These are phyloP conservation scores for Epithele typhae DNA, from an alignment of 768 basidiomycete species.

Conservation along the genomic window DNA sequence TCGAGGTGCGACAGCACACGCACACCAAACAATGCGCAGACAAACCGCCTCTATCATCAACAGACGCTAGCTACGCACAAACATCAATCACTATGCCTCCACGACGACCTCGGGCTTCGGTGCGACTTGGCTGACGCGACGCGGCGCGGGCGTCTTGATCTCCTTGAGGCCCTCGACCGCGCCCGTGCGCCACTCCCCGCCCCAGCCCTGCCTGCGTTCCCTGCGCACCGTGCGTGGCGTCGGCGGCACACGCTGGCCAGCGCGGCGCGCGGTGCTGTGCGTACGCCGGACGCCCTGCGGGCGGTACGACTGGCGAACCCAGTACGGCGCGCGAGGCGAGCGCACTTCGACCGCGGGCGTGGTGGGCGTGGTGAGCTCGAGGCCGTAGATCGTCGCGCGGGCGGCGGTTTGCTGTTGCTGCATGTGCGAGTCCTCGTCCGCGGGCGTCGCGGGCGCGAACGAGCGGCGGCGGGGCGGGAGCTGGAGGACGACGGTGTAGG, in stretches of 20 bases:
- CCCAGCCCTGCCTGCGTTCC: slow-evolving; percentile 25
- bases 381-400: slow-evolving; percentile 12
- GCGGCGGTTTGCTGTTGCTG: slow-evolving; percentile 12
- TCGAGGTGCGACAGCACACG: too few relatives aligned
- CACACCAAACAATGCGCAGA: too few relatives aligned
- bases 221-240: slow-evolving; percentile 20
- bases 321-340: slow-evolving; percentile 18
- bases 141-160: slow-evolving; percentile 1
- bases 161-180: slow-evolving; percentile 20
- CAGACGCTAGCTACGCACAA: too few relatives aligned
- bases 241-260: slow-evolving; percentile 5
- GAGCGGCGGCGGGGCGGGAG: background rate
- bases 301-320: slow-evolving; percentile 20
- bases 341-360: slow-evolving; percentile 3
- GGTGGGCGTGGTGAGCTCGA: slow-evolving; percentile 8
- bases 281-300: slow-evolving; percentile 1
- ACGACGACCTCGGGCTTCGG: background rate
- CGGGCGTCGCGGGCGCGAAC: slow-evolving; percentile 1
- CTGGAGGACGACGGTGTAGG: slow-evolving; percentile 2
- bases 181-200: slow-evolving; percentile 22
- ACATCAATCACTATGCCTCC: too few relatives aligned
- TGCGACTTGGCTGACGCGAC: too few relatives aligned
- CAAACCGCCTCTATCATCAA: too few relatives aligned
- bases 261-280: background rate
- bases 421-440: slow-evolving; percentile 3